These are phyloP conservation scores for Karstenula rhodostoma DNA, from an alignment of 2,329 filamentous ascomycete species.

Conservation along the genomic window DNA sequence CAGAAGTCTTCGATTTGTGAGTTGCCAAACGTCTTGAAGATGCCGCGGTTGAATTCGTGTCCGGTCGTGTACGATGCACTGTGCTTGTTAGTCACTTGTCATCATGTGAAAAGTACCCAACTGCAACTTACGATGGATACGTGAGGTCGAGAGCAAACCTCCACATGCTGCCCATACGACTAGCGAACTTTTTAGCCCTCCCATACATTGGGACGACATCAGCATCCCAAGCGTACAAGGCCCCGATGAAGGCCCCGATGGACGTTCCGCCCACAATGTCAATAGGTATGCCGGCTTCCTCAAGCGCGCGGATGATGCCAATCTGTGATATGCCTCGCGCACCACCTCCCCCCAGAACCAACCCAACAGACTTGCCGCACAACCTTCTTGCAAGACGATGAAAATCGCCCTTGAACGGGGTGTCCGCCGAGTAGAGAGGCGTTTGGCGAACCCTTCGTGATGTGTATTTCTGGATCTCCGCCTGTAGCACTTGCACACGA, in stretches of 20 bases:
- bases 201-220: constrained; percentile 98
- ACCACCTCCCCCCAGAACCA: constrained; percentile 93
- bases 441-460: constrained; percentile 89
- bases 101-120: constrained; percentile 4
- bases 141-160: constrained; percentile 96
- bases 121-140: constrained; percentile 73
- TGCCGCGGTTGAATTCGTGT: constrained; percentile 97
- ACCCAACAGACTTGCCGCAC: constrained; percentile 91
- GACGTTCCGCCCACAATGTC: constrained; percentile 96
- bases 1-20: constrained; percentile 99
- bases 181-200: constrained; percentile 94
- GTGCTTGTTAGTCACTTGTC: constrained; percentile 20
- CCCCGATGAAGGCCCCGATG: constrained; percentile 94
- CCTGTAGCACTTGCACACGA: constrained; percentile 90
- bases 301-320: constrained; percentile 91
- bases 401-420: constrained; percentile 95
- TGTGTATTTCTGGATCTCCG: constrained; percentile 98
- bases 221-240: constrained; percentile 92
- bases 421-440: constrained; percentile 88
- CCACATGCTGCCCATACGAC: constrained; percentile 99
- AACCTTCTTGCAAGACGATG: constrained; percentile 88
- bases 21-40: constrained; percentile 98
- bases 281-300: constrained; percentile 95
- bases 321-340: constrained; percentile 92
- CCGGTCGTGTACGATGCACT: constrained; percentile 93